Evolutionary conservation across 1,139 yeast genomes (phyloP).

Genomic region (Yamadazyma spencermartinsiae): DNA sequence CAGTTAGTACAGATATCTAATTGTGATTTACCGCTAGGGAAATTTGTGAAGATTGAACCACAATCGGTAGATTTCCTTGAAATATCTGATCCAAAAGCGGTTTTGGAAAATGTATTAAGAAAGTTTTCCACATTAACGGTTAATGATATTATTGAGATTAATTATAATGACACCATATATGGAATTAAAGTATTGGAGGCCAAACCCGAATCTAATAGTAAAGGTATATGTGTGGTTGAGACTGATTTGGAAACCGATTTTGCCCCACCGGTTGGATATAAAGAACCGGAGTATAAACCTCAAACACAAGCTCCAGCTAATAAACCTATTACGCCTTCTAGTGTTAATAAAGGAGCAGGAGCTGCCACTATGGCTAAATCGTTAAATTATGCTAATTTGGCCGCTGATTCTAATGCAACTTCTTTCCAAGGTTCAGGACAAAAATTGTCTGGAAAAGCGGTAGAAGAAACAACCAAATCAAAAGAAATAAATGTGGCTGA

Average conservation of each 20-base stretch:
- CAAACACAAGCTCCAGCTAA: conserved; percentile 32
- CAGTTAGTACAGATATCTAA: conserved; percentile 71
- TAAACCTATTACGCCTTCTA: conserved; percentile 35
- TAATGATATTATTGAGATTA: conserved; percentile 80
- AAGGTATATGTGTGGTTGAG: conserved; percentile 91
- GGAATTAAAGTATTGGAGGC: conserved; percentile 85
- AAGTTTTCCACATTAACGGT: conserved; percentile 87
- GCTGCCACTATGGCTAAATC: conserved; percentile 80
- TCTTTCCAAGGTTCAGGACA: conserved; percentile 67
- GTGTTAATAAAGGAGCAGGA: conserved; percentile 44
- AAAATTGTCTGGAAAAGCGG: conserved; percentile 66
- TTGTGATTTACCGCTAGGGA: conserved; percentile 82
- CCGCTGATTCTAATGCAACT: conserved; percentile 37
- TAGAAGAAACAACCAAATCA: conserved; percentile 18
- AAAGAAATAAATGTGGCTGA: conserved; percentile 32
- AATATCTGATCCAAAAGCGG: conserved; percentile 95
- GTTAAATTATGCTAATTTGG: conserved; percentile 65
- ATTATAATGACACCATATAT: conserved; percentile 77
- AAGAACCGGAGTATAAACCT: conserved; percentile 72
- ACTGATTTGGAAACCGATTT: conserved; percentile 97
- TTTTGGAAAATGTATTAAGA: conserved; percentile 85
- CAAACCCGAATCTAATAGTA: conserved; percentile 65
- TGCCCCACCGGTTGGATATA: conserved; percentile 98
- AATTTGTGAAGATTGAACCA: conserved; percentile 91
- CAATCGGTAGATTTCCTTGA: conserved; percentile 92